Percentiles rank a stretch among this genome's conserved stretches.
Evolutionary conservation across 73 alveolate species (phyloP).

Genomic region (Tetrahymena elliotti): DNA sequence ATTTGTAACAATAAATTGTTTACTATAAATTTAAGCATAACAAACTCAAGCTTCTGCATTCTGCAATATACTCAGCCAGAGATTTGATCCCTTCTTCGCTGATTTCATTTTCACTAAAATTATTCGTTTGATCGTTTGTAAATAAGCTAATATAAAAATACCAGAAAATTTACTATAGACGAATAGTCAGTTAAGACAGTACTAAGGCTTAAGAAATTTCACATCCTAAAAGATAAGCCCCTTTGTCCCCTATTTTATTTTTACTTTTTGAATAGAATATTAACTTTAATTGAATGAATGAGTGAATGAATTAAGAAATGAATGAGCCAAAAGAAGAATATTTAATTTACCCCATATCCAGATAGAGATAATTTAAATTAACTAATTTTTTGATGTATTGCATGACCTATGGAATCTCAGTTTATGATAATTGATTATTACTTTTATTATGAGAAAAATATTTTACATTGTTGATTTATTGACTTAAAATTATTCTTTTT

Average conservation of each 20-base stretch:
- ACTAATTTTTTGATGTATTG: not conserved
- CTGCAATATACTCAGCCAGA: not conserved
- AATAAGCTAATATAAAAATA: not conserved
- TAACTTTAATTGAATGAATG: too few species aligned
- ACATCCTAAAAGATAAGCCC: not conserved
- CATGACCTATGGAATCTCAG: not conserved
- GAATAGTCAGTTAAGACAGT: not conserved
- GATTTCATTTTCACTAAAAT: not conserved
- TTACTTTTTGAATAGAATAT: not conserved
- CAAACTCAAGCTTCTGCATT: not conserved
- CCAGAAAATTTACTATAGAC: not conserved
- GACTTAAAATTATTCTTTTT: too few species aligned
- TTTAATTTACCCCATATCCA: not conserved
- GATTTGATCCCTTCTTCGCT: not conserved
- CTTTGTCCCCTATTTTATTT: not conserved
- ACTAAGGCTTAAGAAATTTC: not conserved
- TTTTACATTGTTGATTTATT: not conserved
- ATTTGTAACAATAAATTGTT: not conserved
- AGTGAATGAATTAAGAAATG: too few species aligned
- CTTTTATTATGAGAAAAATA: not conserved
- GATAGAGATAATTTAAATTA: not conserved
- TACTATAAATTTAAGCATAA: not conserved
- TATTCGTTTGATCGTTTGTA: not conserved
- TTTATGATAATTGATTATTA: not conserved
- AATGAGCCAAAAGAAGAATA: too few species aligned